Conservation (phyloP, 176 grass and related monocot species). For the Dactylis glomerata region DNA sequence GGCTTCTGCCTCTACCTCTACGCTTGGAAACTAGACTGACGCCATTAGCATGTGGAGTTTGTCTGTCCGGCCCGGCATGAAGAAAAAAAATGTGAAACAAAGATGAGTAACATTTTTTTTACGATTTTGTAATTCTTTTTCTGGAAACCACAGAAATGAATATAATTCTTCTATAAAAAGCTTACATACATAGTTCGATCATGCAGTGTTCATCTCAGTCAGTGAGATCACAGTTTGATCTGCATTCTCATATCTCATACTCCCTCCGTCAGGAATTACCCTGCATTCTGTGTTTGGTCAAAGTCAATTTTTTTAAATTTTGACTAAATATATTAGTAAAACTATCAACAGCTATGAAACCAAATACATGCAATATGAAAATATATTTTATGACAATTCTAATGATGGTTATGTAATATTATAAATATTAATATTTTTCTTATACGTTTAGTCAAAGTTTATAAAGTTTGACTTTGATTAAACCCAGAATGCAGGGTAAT, state of each 20-base stretch:
- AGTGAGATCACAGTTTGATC: not conserved
- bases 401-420: too few relatives aligned
- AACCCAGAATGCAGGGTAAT: too few relatives aligned
- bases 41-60: not conserved
- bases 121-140: conserved; percentile 29
- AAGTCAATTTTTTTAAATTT: too few relatives aligned
- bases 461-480: too few relatives aligned
- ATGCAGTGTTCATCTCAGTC: not conserved
- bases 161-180: conserved; percentile 16
- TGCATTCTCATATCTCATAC: not conserved
- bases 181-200: not conserved
- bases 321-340: too few relatives aligned
- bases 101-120: conserved; percentile 21
- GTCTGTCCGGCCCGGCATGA: not conserved
- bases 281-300: too few relatives aligned
- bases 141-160: conserved; percentile 8
- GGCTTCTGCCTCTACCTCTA: conserved; percentile 76
- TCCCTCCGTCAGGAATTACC: too few relatives aligned
- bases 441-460: too few relatives aligned
- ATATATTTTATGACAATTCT: too few relatives aligned
- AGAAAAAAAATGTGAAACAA: conserved; percentile 3
- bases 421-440: too few relatives aligned
- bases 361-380: too few relatives aligned
- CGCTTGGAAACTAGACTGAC: conserved; percentile 83
- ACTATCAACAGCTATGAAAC: too few relatives aligned